Evolutionary conservation across 805 yeast genomes (phyloP).

Genomic region (Ogataea kodamae): DNA sequence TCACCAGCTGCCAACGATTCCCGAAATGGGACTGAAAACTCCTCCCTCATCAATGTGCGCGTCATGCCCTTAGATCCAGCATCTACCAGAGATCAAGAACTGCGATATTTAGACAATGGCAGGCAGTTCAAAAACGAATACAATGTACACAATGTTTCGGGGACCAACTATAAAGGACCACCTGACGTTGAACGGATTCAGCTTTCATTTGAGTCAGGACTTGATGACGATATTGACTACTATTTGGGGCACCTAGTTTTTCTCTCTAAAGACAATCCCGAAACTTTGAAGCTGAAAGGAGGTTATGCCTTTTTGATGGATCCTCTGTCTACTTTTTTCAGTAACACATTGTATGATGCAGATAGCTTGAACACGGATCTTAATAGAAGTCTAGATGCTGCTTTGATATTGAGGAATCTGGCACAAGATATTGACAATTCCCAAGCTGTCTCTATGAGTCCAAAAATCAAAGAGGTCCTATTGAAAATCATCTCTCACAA

Average conservation of each 20-base stretch:
- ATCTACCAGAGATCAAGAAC: constrained; percentile 33
- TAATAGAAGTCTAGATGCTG: constrained; percentile 41
- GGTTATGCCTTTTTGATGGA: constrained; percentile 40
- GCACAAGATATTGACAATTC: constrained; percentile 83
- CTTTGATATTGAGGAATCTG: constrained; percentile 73
- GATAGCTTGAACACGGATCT: constrained; percentile 22
- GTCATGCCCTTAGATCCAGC: constrained; percentile 34
- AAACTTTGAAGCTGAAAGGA: constrained; percentile 38
- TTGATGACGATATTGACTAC: constrained; percentile 68
- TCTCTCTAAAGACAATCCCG: constrained; percentile 40
- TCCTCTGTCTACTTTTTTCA: constrained; percentile 23
- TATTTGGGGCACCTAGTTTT: constrained; percentile 56
- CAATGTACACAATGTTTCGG: constrained; percentile 32
- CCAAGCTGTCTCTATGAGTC: constrained; percentile 61
- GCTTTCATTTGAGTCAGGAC: constrained; percentile 64
- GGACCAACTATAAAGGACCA: constrained; percentile 48
- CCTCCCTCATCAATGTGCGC: constrained; percentile 6
- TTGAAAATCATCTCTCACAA: constrained; percentile 43
- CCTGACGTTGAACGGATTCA: constrained; percentile 62
- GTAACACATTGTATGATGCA: constrained; percentile 19
- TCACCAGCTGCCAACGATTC: constrained; percentile 15
- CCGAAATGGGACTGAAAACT: constrained; percentile 7
- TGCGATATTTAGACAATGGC: constrained; percentile 29
- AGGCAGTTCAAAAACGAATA: constrained; percentile 31
- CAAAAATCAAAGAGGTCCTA: constrained; percentile 35